Conservation (phyloP, 2,329 filamentous ascomycete genomes). For the Fusarium heterosporum region DNA sequence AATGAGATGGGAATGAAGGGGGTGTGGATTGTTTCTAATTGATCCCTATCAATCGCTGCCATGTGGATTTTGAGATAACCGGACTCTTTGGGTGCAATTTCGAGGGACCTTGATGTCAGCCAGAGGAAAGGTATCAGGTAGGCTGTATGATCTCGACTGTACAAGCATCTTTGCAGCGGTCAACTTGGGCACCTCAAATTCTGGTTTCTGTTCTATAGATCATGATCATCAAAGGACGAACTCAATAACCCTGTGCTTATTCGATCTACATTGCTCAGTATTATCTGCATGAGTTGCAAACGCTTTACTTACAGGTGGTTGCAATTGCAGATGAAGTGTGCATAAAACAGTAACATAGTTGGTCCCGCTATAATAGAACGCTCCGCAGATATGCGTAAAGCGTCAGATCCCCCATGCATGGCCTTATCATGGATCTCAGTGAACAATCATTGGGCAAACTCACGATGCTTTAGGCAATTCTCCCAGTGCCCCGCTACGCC, state of each 20-base stretch:
- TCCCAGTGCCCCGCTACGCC: constrained; percentile 11
- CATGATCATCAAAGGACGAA: not conserved
- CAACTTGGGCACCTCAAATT: not conserved
- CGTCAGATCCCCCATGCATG: constrained; percentile 48
- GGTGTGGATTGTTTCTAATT: constrained; percentile 31
- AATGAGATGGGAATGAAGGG: constrained; percentile 20
- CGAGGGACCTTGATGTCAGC: constrained; percentile 27
- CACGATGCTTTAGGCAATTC: constrained; percentile 28
- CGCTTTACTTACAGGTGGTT: constrained; percentile 14
- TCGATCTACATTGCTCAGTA: constrained; percentile 23
- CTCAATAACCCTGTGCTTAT: constrained; percentile 8
- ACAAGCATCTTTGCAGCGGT: not conserved
- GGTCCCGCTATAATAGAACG: constrained; percentile 39
- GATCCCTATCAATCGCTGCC: constrained; percentile 25
- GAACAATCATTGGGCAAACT: constrained; percentile 29
- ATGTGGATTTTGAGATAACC: constrained; percentile 23
- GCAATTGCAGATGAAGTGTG: constrained; percentile 8
- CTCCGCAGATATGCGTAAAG: constrained; percentile 42
- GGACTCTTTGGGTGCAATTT: constrained; percentile 14
- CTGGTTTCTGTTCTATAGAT: not conserved
- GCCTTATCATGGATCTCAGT: constrained; percentile 43
- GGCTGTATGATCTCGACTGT: not conserved
- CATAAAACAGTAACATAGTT: constrained; percentile 18
- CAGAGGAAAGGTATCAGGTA: not conserved
- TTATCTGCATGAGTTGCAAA: constrained; percentile 17